Conservation (phyloP, 2,329 filamentous ascomycete genomes). For the Talaromyces albobiverticillius region DNA sequence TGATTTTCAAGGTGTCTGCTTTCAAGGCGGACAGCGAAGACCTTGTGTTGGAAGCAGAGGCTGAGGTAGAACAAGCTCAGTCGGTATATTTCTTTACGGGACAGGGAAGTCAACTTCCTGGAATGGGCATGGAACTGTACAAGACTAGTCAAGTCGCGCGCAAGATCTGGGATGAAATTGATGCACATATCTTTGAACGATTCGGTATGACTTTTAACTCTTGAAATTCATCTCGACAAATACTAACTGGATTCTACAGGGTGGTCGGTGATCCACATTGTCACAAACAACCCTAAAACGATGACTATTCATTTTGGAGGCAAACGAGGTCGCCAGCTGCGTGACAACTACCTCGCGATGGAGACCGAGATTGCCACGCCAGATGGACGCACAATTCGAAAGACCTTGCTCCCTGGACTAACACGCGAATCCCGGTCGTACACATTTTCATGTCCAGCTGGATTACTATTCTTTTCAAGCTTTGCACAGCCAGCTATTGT, state of each 20-base stretch:
- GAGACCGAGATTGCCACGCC: constrained; percentile 46
- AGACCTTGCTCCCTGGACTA: constrained; percentile 99
- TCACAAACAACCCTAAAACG: constrained; percentile 99
- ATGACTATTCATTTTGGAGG: constrained; percentile 98
- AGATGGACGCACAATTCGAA: constrained; percentile 91
- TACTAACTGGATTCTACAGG: constrained; percentile 62
- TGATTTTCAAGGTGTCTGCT: constrained; percentile 98
- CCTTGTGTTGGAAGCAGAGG: constrained; percentile 91
- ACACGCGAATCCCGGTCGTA: constrained; percentile 88
- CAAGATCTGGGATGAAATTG: constrained; percentile 95
- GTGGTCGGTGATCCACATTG: constrained; percentile 96
- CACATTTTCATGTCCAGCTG: constrained; percentile 93
- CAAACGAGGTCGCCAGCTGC: constrained; percentile 91
- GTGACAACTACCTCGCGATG: constrained; percentile 99
- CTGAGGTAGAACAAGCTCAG: constrained; percentile 94
- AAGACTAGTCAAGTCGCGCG: constrained; percentile 87
- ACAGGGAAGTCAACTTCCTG: constrained; percentile 96
- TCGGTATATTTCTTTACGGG: constrained; percentile 97
- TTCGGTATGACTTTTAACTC: background rate
- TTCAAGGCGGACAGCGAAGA: constrained; percentile 94
- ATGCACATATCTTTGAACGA: constrained; percentile 38
- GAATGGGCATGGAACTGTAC: constrained; percentile 99
- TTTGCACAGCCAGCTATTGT: constrained; percentile 97
- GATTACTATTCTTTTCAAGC: constrained; percentile 91
- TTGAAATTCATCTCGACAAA: constrained; percentile 72